phyloP scores from a whole-genome alignment of 2,329 filamentous ascomycete species.

The Stromatinia cepivora region DNA sequence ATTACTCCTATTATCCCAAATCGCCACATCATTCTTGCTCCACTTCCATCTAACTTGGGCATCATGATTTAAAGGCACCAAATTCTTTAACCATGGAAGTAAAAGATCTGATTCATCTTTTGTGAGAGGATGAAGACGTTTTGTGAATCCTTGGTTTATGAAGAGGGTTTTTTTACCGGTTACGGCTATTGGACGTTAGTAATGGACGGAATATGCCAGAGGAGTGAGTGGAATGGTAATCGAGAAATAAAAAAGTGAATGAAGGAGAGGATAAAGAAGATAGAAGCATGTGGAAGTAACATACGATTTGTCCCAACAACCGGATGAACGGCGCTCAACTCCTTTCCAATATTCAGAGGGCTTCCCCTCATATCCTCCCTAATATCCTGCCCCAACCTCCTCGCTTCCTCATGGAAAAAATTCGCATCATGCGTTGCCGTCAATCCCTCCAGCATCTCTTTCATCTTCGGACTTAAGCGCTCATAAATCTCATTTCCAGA shows the following conservation, averaged over 20 bases:
- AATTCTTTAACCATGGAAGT: conserved; percentile 42
- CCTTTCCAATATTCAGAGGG: conserved; percentile 29
- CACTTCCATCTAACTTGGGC: conserved; percentile 56
- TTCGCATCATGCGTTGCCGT: conserved; percentile 52
- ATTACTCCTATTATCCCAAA: conserved; percentile 60
- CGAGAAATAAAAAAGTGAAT: conserved; percentile 4
- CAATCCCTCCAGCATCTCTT: conserved; percentile 49
- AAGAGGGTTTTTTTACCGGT: conserved; percentile 50
- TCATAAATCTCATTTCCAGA: conserved; percentile 56
- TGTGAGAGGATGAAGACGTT: conserved; percentile 42
- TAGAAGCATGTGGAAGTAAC: not conserved
- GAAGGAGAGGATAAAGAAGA: not conserved
- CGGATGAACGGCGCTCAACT: conserved; percentile 44
- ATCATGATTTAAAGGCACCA: conserved; percentile 57
- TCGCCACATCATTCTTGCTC: conserved; percentile 55
- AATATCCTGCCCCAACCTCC: conserved; percentile 45
- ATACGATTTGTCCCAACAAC: conserved; percentile 58
- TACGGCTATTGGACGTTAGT: conserved; percentile 7
- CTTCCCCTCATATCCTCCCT: conserved; percentile 50
- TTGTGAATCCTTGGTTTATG: conserved; percentile 50
- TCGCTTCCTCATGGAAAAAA: conserved; percentile 53
- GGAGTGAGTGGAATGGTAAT: not conserved
- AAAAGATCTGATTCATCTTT: conserved; percentile 53
- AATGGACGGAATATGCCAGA: not conserved
- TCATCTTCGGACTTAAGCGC: conserved; percentile 51